Evolutionary conservation across 805 yeast species (phyloP), one percentile per base, ranked within the genome.

Genomic region (Candida nonsorbophila): DNA sequence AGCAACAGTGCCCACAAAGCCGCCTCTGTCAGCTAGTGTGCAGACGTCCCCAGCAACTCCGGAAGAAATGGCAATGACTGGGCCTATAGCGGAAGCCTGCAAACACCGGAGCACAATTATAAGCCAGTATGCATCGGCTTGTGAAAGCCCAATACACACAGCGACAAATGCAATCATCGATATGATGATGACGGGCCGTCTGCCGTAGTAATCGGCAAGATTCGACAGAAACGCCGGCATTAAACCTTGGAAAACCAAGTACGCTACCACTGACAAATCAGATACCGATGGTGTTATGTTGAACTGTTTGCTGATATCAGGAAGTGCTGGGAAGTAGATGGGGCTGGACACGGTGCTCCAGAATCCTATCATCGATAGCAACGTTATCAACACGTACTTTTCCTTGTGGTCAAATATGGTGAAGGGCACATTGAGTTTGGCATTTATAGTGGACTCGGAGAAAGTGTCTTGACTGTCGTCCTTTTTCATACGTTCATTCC

Each of bases 61-160:
- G 2, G 79, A 67, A 21, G 70, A 67, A 2, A 85, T 68, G 2
- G 94, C 77, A 14, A 85, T 71, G 2, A 84, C 71, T 0, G 94
- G 86, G 0, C 92, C 78, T 4, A 79, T 78, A 9, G 84, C 86
- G 6, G 79, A 67, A 0, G 94, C 87, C 45, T 84, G 88, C n/a
- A 83, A 40, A 51, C 85, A 74, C 37, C 95, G 58, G 19, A 86
- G 55, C 2, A 79, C 71, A 5, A 82, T 53, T n/a, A 86, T 56
- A 14, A 75, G 62, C 56, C 82, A 72, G 47, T 76, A 83, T 1
- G 58, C 66, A 14, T 73, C 55, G 2, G 77, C 55, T 14, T 67
- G 58, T 0, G 94, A 84, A 9, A 86, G 51, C 0, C 83, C 92
- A 20, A 82, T 51, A 51, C 81, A 75, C 1, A 84, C 75, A 6